Base-by-base conservation (phyloP, 768 basidiomycete species). In the Mycena kentingensis region DNA sequence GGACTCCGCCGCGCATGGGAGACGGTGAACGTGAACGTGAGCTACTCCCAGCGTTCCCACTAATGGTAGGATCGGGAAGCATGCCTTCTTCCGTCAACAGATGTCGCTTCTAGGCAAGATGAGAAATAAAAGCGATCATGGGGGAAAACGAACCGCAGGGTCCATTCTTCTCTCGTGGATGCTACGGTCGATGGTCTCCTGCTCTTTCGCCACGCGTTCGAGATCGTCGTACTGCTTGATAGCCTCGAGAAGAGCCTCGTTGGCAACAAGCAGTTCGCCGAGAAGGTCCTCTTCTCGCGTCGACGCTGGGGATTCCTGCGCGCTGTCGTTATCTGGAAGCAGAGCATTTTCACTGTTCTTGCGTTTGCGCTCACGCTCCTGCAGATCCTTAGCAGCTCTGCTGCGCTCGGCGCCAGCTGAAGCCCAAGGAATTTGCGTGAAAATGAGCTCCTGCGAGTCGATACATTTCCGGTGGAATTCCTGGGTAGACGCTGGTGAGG, bases 381-480 rank as follows among this genome's bases (percentile, higher is more conserved):
- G 42, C 32, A 34, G 38, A 19, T 55, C 54, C 36, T 46, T 51
- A 12, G 41, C 39, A 7, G 12, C 57, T 8, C 57, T 44, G 18
- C 53, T 55, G 34, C 82, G 82, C 60, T 88, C 87, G 1, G 93
- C 93, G 13, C 85, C 81, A 1, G 91, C 85, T 19, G 84, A 80
- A 3, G 94, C 94, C 93, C 94, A 96, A 6, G 88, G 84, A 61
- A 97, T 93, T 69, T 95, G 93, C 11, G 87, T 84, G 57, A 77
- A 86, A 24, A 96, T 83, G 11, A 94, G 78, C 54, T 93, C 93
- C 67, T 93, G 91, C 2, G 90, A 93, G 3, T 81, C 77, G 26
- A 82, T 78, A 65, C 92, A 93, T 63, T 90, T 90, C 15, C 68
- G 62, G 61, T 90, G 82, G 63, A 93, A 94, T 70, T 95, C 93